A percentile compares a stretch with the other conserved stretches of the same genome.
These are phyloP conservation scores for Talaromyces sp. DNA, from an alignment of 2,329 filamentous ascomycete genomes.

Conservation along the genomic window DNA sequence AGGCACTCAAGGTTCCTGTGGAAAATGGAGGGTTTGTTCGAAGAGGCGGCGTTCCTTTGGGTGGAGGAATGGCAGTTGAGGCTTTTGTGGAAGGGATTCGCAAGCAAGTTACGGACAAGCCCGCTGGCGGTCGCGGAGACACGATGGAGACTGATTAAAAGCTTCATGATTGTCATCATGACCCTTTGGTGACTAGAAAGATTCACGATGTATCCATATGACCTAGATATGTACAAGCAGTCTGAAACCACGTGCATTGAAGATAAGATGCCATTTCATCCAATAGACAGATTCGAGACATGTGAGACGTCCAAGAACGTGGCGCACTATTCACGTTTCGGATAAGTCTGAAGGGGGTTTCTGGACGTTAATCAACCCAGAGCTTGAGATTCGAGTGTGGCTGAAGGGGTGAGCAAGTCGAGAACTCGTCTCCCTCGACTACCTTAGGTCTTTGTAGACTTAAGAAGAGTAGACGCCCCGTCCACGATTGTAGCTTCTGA, in stretches of 20 bases:
- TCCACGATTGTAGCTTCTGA: neutral
- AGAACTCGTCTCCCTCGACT: neutral
- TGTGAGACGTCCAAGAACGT: neutral
- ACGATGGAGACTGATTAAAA: conserved; percentile 11
- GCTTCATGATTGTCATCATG: neutral
- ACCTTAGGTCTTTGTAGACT: neutral
- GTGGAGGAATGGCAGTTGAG: conserved; percentile 82
- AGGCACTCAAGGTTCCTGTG: conserved; percentile 76
- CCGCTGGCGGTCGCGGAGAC: conserved; percentile 18
- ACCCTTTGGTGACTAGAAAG: neutral
- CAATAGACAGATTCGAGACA: neutral
- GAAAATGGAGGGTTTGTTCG: conserved; percentile 78
- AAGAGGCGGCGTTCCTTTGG: conserved; percentile 75
- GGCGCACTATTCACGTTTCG: neutral
- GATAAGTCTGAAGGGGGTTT: neutral
- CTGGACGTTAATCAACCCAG: neutral
- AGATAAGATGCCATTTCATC: neutral
- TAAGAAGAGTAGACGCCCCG: neutral
- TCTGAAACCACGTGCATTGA: neutral
- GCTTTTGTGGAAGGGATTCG: conserved; percentile 88
- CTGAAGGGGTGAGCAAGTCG: neutral
- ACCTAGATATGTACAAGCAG: neutral
- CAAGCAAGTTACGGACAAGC: conserved; percentile 63
- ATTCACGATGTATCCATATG: neutral
- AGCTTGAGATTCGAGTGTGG: neutral